A percentile compares a stretch with the other conserved stretches of the same genome.
phyloP scores from a whole-genome alignment of 2,329 filamentous ascomycete species.

The Penicillium sp. region DNA sequence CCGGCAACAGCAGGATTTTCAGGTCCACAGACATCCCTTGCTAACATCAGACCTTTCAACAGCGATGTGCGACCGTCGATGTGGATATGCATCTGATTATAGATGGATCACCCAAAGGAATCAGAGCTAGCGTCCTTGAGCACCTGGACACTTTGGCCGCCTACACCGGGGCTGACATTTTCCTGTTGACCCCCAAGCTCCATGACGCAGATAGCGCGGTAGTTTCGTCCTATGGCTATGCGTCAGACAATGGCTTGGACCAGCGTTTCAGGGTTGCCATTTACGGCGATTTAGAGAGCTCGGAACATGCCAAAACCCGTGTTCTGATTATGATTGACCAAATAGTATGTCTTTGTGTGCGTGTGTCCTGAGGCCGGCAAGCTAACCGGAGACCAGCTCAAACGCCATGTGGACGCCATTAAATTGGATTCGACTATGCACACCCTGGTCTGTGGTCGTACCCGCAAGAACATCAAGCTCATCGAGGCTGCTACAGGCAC shows the following conservation, averaged over 20 bases:
- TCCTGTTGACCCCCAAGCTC: conserved; percentile 86
- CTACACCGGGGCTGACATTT: conserved; percentile 94
- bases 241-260: conserved; percentile 77
- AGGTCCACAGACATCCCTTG: conserved; percentile 8
- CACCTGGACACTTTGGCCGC: conserved; percentile 83
- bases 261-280: conserved; percentile 90
- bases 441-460: conserved; percentile 86
- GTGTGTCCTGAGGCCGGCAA: conserved; percentile 5
- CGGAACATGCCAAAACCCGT: conserved; percentile 94
- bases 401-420: conserved; percentile 68
- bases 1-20: conserved; percentile 6
- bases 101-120: conserved; percentile 64
- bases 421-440: conserved; percentile 85
- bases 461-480: conserved; percentile 94
- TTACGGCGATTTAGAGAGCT: conserved; percentile 91
- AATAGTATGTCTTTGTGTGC: conserved; percentile 57
- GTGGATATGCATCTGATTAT: conserved; percentile 88
- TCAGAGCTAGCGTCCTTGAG: conserved; percentile 73
- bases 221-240: conserved; percentile 70
- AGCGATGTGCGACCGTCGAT: conserved; percentile 92
- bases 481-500: conserved; percentile 95
- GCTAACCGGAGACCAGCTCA: conserved; percentile 42
- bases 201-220: conserved; percentile 72
- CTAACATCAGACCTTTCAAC: conserved; percentile 25
- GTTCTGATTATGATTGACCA: conserved; percentile 97